Base-by-base conservation (phyloP, 2,329 filamentous ascomycete genomes). In the Hypomyces rosellus region DNA sequence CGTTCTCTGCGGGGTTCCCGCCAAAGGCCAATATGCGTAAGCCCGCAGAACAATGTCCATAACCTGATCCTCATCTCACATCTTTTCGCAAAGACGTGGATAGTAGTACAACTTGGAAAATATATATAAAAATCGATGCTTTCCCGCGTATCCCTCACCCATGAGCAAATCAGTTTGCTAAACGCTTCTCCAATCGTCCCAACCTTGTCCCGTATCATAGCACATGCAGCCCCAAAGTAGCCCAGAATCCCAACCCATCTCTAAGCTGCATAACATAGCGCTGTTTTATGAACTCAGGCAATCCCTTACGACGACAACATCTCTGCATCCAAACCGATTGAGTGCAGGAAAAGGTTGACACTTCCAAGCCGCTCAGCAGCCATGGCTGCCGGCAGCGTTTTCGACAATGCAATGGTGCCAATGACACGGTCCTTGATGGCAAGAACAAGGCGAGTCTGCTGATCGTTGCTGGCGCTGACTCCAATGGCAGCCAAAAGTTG, bases 361-460 rank as follows among this genome's bases (percentile, higher is more conserved):
- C 96, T 96, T 52, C 86, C 85, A 51, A 96, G 75, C 53, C 92
- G 85, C 65, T 89, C 84, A 53, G 83, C 83, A 12, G 88, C 85
- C 83, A 97, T 89, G 51, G 93, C 87, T 14, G 85, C 78, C 15
- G 93, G 92, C 34, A 99, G 76, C 1, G 89, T 92, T 77, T 96
- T 96, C 61, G 89, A 86, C 47, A 95, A 82, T 30, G 80, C 76
- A 11, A 99, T 89, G 0, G 93, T 97, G 65, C 96, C 91, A 81
- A 97, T 95, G 52, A 99, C 93, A 48, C 92, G 86, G 63, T 99
- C 93, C 80, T 97, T 99, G 60, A 99, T 93, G 38, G 90, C 91
- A 62, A 96, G 81, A 9, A 99, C 93, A 50, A 99, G 77, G 51
- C 91, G 82, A 66, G 96, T 92, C 69, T 99, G 93, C 70, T 99